Evolutionary conservation across 257 asterid species (phyloP).

Genomic region (Solanum pennellii): DNA sequence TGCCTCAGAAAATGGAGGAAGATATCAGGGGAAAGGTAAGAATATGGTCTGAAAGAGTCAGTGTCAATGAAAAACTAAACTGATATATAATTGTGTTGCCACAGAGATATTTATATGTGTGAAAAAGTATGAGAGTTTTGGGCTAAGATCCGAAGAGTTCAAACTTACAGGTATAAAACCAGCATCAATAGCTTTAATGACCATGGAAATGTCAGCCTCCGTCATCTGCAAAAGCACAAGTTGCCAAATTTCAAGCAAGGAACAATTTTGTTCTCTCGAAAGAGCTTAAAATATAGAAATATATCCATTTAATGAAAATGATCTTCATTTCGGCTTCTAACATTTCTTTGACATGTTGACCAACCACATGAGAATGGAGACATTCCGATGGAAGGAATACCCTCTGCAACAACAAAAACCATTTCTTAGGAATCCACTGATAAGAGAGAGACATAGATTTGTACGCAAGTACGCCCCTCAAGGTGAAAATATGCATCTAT

Average conservation of each 20-base stretch:
- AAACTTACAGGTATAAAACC: constrained; percentile 90
- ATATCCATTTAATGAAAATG: not conserved
- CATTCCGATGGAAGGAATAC: constrained; percentile 90
- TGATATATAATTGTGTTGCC: not conserved
- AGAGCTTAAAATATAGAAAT: not conserved
- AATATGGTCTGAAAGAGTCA: not conserved
- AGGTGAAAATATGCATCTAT: not conserved
- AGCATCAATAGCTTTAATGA: constrained; percentile 46
- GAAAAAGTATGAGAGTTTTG: not conserved
- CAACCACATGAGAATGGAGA: constrained; percentile 98
- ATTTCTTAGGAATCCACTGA: not conserved
- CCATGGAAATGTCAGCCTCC: constrained; percentile 48
- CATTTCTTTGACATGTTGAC: constrained; percentile 80
- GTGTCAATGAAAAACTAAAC: not conserved
- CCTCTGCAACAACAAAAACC: constrained; percentile 49
- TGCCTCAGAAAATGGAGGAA: not conserved
- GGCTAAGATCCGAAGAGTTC: not conserved
- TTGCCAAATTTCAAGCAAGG: not conserved
- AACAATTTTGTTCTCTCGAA: not conserved
- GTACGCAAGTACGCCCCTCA: not conserved
- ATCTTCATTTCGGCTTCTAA: constrained; percentile 31
- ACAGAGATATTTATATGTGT: not conserved
- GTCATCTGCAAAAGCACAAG: constrained; percentile 41
- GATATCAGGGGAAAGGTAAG: not conserved
- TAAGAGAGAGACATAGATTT: no score